Evolutionary conservation across 768 basidiomycete genomes (phyloP).

Genomic region (Udeniomyces megalosporus): DNA sequence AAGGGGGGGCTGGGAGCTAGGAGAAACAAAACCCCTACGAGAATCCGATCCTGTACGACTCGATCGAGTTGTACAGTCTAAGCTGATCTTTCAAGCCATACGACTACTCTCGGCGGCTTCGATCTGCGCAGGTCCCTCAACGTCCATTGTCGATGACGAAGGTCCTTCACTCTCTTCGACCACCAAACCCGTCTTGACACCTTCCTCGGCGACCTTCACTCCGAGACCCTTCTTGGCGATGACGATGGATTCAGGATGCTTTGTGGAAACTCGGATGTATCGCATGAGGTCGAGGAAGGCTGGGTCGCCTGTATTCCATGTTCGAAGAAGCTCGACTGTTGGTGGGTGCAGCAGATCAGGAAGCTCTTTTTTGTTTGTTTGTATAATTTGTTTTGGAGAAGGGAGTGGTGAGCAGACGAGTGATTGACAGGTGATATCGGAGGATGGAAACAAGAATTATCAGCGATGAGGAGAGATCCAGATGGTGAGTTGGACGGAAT

Average conservation of each 20-base stretch:
- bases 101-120: no score
- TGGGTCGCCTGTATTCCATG: conserved; percentile 22
- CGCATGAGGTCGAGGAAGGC: conserved; percentile 10
- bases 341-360: conserved; percentile 28
- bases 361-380: no score
- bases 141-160: no score
- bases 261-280: conserved; percentile 10
- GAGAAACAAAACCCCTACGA: no score
- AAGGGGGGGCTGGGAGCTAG: no score
- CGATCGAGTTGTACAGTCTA: no score
- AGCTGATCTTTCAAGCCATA: no score
- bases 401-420: neutral
- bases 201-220: neutral
- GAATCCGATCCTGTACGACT: no score
- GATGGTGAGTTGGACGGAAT: neutral
- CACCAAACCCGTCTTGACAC: no score
- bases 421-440: neutral
- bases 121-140: no score
- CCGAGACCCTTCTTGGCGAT: conserved; percentile 1
- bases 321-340: conserved; percentile 23
- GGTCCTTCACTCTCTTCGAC: no score
- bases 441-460: neutral
- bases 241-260: conserved; percentile 8
- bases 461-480: neutral
- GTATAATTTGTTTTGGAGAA: no score